Evolutionary conservation across 2,329 filamentous ascomycete species (phyloP), one percentile per base, ranked within the genome.

Genomic region (Penicillium freii): DNA sequence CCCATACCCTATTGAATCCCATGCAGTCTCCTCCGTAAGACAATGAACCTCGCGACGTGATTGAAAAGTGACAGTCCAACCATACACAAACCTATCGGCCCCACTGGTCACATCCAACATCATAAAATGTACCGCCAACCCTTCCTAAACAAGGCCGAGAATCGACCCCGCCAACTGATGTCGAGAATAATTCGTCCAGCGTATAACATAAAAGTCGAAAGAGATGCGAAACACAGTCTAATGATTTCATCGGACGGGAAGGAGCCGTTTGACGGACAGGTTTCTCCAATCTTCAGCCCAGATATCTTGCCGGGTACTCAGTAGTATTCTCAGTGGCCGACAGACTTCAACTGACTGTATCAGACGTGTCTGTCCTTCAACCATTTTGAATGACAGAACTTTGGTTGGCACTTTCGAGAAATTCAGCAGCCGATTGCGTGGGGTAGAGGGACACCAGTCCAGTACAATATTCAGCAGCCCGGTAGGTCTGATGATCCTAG

Each of bases 61-160:
- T 19, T 5, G n/a, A 21, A 13, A 39, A 21, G n/a, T 21, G n/a
- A 39, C 38, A 39, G 38, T 11, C n/a, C 2, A 19, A 9, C 4
- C 17, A 29, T 29, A 4, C 29, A 11, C 29, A 29, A 29, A 29
- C 29, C 29, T 11, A 29, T 29, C 10, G 27, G 9, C 2, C 27
- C 27, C 27, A 29, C 8, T 29, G 27, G 27, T 29, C 27, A 10
- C 27, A 38, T 38, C 34, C n/a, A n/a, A 17, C 34, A 1, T 38
- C 34, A 4, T 1, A n/a, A 9, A n/a, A 9, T 4, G 1, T n/a
- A 1, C 8, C 7, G 17, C 8, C 3, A 19, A 10, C 2, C 8
- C 3, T 2, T 9, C 17, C 4, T 10, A 19, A n/a, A 17, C 7
- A 38, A n/a, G 17, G 36, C 4, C 17, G 4, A 10, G 36, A 38